phyloP scores from a whole-genome alignment of 768 basidiomycete genomes.

The Podaxis mareebaensis region DNA sequence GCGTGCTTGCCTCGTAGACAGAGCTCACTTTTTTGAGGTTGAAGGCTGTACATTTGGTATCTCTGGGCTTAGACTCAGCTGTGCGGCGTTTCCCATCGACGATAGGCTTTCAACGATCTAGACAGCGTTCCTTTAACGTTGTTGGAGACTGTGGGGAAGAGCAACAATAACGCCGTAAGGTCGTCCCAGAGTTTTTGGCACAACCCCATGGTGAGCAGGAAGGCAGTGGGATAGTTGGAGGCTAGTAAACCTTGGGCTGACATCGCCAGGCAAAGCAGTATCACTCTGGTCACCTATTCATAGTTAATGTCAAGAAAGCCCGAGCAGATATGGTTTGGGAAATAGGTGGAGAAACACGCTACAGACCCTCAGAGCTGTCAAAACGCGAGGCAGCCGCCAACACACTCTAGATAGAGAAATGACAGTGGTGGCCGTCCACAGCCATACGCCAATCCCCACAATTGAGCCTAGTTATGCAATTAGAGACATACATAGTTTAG shows the following conservation, averaged over 20 bases:
- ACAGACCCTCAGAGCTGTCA: not conserved
- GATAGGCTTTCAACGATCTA: not conserved
- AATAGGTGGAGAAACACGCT: not conserved
- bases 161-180: not conserved
- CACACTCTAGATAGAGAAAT: not conserved
- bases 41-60: not conserved
- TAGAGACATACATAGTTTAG: not conserved
- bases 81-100: not conserved
- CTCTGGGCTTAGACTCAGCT: not conserved
- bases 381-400: not conserved
- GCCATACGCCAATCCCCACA: not conserved
- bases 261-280: not conserved
- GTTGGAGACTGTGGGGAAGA: not conserved
- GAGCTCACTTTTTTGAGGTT: not conserved
- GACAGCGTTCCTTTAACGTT: too few species aligned
- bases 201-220: conserved; percentile 7
- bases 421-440: not conserved
- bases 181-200: not conserved
- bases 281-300: conserved; percentile 14
- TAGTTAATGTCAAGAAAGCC: not conserved
- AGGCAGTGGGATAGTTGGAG: not conserved
- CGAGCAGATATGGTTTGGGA: not conserved
- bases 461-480: not conserved
- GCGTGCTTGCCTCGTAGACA: not conserved
- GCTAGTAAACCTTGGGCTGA: not conserved